These are phyloP conservation scores for Fonsecaea nubica DNA, from an alignment of 2,329 filamentous ascomycete genomes.

Conservation along the genomic window DNA sequence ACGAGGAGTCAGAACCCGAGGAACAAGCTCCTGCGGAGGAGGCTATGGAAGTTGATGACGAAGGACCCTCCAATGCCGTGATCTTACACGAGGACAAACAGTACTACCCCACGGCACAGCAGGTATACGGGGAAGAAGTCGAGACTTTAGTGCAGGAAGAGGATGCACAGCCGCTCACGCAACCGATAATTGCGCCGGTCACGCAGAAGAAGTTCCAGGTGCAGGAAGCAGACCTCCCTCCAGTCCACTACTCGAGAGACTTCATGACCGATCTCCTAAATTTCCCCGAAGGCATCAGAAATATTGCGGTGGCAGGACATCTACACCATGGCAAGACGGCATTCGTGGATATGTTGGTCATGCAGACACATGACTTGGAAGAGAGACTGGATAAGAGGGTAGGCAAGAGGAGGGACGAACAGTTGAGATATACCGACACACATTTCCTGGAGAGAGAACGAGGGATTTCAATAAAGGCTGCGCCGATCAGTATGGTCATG, in stretches of 20 bases:
- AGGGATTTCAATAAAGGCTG: slow-evolving; percentile 87
- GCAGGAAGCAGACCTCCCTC: slow-evolving; percentile 87
- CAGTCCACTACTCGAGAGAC: slow-evolving; percentile 82
- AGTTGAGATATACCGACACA: slow-evolving; percentile 92
- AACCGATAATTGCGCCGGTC: slow-evolving; percentile 92
- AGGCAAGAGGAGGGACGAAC: slow-evolving; percentile 83
- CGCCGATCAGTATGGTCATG: slow-evolving; percentile 91
- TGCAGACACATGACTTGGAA: slow-evolving; percentile 89
- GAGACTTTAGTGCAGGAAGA: slow-evolving; percentile 97
- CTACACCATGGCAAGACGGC: slow-evolving; percentile 97
- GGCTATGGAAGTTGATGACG: slow-evolving; percentile 91
- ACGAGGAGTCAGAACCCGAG: slow-evolving; percentile 71
- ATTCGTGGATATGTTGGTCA: slow-evolving; percentile 96
- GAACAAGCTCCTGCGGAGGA: slow-evolving; percentile 71
- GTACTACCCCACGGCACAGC: slow-evolving; percentile 97
- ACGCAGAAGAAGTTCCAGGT: slow-evolving; percentile 96
- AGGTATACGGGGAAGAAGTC: slow-evolving; percentile 92
- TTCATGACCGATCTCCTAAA: slow-evolving; percentile 98
- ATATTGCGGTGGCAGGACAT: slow-evolving; percentile 89
- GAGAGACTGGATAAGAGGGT: slow-evolving; percentile 79
- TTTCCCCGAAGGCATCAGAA: slow-evolving; percentile 91
- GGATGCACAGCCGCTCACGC: slow-evolving; percentile 87
- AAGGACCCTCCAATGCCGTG: slow-evolving; percentile 94
- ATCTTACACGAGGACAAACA: slow-evolving; percentile 98
- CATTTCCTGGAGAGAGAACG: slow-evolving; percentile 87